Percentiles rank a stretch among this genome's conserved stretches.
Conservation (phyloP, 805 yeast genomes). For the Pichia eremophila region DNA sequence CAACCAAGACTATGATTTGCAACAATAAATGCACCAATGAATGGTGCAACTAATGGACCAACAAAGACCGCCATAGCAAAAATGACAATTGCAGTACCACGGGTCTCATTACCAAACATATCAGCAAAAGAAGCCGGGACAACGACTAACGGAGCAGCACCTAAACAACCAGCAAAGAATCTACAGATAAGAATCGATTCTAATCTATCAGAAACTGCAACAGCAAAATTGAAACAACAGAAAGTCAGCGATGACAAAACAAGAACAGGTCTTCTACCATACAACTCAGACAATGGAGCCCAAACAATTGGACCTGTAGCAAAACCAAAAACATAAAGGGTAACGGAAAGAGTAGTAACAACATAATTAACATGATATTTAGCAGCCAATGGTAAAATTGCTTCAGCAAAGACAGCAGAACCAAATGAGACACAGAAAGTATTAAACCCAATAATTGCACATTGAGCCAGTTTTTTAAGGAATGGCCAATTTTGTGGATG, state of each 20-base stretch:
- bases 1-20: conserved; percentile 51
- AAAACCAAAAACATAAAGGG: conserved; percentile 84
- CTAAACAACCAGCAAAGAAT: conserved; percentile 71
- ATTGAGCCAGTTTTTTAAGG: conserved; percentile 34
- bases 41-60: conserved; percentile 80
- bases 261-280: conserved; percentile 59
- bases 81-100: conserved; percentile 70
- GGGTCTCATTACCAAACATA: conserved; percentile 49
- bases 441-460: conserved; percentile 37
- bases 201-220: conserved; percentile 68
- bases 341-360: conserved; percentile 66
- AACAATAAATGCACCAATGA: conserved; percentile 63
- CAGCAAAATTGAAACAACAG: conserved; percentile 56
- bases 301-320: conserved; percentile 87
- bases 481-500: conserved; percentile 76
- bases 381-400: conserved; percentile 37
- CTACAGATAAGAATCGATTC: conserved; percentile 73
- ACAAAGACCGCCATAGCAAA: conserved; percentile 67
- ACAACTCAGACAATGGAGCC: conserved; percentile 81
- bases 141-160: conserved; percentile 79
- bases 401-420: conserved; percentile 73
- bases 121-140: conserved; percentile 86
- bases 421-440: conserved; percentile 58
- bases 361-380: conserved; percentile 53
- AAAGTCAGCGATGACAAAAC: conserved; percentile 48